Evolutionary conservation across 1,284 basidiomycete species (phyloP), one percentile per base, ranked within the genome.

Genomic region (Sparassis latifolia): DNA sequence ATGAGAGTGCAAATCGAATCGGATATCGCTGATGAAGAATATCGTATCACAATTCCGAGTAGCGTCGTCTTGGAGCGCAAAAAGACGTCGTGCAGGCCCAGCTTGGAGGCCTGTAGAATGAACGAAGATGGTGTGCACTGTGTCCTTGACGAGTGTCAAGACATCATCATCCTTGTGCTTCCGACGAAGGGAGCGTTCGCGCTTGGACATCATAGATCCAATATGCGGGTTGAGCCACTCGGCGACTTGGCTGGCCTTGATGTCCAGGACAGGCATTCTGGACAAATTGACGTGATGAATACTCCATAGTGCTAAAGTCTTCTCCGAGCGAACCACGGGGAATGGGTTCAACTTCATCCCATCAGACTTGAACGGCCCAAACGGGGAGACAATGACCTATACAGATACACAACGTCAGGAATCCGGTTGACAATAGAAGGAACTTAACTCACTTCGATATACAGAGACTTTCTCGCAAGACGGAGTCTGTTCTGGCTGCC

Each of bases 391-490:
- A 28, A 66, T 56, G 5, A 68, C 51, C 69, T 69, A 48, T 5
- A 45, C 63, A 31, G 20, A 33, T 6, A 3, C 29, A 46, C 7
- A 45, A 27, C 29, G 5, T 10, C 33, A 42, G 12, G 5, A 5
- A 35, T 27, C 46, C 65, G 61, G 29, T 70, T 69, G 39, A 12
- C 27, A 20, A 29, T 20, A 42, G 3, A 33, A 10, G 42, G 44
- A 12, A 39, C 33, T 33, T 9, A 33, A 52, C 66, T 10, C 38
- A 79, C 79, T 67, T 82, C 78, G 6, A 80, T 66, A 53, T 75
- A 81, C 27, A 59, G 66, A 3, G 78, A 81, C 54, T 73, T 76
- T 32, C 80, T 70, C 5, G 77, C 79, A 32, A 81, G 59, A 5
- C 75, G 69, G 2, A 75, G 50, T 55, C 66, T 77, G 7, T 49